Percentiles rank a stretch among this genome's conserved stretches.
These are phyloP conservation scores for Drechslerella stenobrocha DNA, from an alignment of 2,329 filamentous ascomycete species.

Conservation along the genomic window DNA sequence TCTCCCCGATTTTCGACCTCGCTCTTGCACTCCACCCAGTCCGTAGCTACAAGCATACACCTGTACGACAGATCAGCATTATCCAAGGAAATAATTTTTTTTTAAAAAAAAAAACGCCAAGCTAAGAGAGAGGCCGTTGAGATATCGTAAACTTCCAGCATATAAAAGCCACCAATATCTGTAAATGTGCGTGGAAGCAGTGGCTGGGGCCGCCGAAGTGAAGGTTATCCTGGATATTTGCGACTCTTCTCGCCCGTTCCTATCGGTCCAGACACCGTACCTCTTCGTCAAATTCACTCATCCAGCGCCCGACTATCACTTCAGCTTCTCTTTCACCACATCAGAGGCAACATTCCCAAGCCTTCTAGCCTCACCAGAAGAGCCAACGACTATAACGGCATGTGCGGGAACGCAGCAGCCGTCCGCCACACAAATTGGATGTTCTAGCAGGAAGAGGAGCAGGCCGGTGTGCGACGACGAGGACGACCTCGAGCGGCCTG, in stretches of 20 bases:
- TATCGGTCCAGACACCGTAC: conserved; percentile 46
- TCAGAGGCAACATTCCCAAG: neutral
- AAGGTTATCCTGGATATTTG: conserved; percentile 48
- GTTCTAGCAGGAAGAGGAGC: conserved; percentile 40
- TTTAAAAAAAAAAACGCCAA: too few species aligned
- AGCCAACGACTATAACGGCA: too few species aligned
- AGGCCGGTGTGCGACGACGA: conserved; percentile 34
- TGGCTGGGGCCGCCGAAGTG: conserved; percentile 45
- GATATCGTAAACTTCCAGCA: neutral
- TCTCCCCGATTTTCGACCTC: conserved; percentile 21
- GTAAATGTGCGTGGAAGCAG: conserved; percentile 48
- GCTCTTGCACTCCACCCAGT: conserved; percentile 19
- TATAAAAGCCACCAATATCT: conserved; percentile 17
- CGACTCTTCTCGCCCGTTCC: conserved; percentile 34
- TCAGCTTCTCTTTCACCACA: conserved; percentile 31
- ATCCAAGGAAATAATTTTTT: neutral
- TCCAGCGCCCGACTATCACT: conserved; percentile 43
- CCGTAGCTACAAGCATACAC: conserved; percentile 14
- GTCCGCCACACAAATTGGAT: neutral
- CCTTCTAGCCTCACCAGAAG: neutral
- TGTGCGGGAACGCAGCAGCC: too few species aligned
- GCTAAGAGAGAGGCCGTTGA: too few species aligned
- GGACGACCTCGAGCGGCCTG: conserved; percentile 37
- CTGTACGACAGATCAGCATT: neutral
- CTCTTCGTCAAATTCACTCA: conserved; percentile 48